Percentiles rank a stretch among this genome's conserved stretches.
phyloP scores from a whole-genome alignment of 176 grass and related monocot species.

The Chrysopogon serrulatus region DNA sequence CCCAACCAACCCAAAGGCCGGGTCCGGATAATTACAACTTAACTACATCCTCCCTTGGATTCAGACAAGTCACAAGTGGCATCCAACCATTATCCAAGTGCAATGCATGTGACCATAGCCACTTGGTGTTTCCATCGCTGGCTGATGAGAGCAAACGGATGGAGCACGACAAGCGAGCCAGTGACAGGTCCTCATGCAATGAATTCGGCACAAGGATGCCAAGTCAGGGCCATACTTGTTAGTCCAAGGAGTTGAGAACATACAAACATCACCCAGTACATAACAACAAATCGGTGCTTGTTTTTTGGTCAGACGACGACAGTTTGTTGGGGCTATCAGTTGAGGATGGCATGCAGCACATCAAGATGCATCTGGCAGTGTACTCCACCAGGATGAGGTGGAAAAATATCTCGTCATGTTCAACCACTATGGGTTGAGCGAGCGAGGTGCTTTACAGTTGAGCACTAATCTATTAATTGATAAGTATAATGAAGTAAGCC shows the following conservation, averaged over 20 bases:
- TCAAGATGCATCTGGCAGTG: constrained; percentile 15
- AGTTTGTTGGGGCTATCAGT: constrained; percentile 14
- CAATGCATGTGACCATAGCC: constrained; percentile 28
- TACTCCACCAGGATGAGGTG: not conserved
- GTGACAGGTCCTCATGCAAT: constrained; percentile 36
- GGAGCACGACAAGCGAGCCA: constrained; percentile 23
- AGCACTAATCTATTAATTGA: not conserved
- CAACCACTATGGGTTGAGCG: not conserved
- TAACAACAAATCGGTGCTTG: constrained; percentile 19
- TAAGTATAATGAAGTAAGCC: not conserved
- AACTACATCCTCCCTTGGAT: not conserved
- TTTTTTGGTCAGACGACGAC: constrained; percentile 27
- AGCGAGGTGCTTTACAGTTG: not conserved
- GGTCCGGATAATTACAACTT: not conserved
- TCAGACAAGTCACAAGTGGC: not conserved
- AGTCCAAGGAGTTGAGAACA: constrained; percentile 17
- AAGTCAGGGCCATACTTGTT: constrained; percentile 31
- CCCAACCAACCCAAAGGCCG: not conserved
- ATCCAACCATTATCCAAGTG: constrained; percentile 7
- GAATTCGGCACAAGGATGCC: constrained; percentile 22
- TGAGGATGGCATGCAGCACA: not conserved
- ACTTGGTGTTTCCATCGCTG: constrained; percentile 22
- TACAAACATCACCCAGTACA: not conserved
- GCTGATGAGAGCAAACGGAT: constrained; percentile 26
- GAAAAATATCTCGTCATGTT: constrained; percentile 14